Evolutionary conservation across 352 stramenopile species (phyloP), one percentile per base, ranked within the genome.

Genomic region (Ophiocytium majus): DNA sequence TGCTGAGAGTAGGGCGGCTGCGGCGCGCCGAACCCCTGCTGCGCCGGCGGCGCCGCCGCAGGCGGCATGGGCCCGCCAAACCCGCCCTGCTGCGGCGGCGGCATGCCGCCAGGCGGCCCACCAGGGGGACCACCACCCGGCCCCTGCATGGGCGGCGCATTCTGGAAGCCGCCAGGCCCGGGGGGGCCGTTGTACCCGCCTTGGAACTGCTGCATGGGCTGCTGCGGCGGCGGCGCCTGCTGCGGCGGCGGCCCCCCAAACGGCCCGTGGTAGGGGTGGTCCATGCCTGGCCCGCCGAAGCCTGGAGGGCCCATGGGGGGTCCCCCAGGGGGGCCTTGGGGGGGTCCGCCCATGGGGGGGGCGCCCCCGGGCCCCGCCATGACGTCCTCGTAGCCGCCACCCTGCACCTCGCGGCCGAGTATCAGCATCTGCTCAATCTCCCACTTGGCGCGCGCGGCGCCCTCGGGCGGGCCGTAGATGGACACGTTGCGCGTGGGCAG

Each of bases 371-470:
- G 78, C 32, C n/a, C 23, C 10, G 5, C 66, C 66, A 78, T 78
- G 5, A 43, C 66, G 5, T 78, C 66, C 35, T 78, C 66, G 35
- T 78, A 78, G 66, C 14, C 14, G 5, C 66, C 66, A 32, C 86
- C 90, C 82, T 79, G 81, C 32, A 97, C 86, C 32, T 78, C 66
- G 35, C 66, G 66, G 66, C 66, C 66, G 35, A 78, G 66, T 14
- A 14, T 14, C 5, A 78, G 32, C 79, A 96, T 90, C 66, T 93
- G 90, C 90, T 96, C 92, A 86, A 97, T 96, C 85, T 95, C 91
- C 80, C 90, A 89, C 84, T 95, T 94, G 0, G 93, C 93, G 74
- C 90, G 90, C 23, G 93, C 66, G 31, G 91, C 91, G 64, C 91
- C 91, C 50, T 95, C 90, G 33, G 80, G 81, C n/a, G 89, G 82